Percentiles rank a stretch among this genome's conserved stretches.
These are phyloP conservation scores for Prinsepia uniflora DNA, from an alignment of 306 rosid species.

Conservation along the genomic window DNA sequence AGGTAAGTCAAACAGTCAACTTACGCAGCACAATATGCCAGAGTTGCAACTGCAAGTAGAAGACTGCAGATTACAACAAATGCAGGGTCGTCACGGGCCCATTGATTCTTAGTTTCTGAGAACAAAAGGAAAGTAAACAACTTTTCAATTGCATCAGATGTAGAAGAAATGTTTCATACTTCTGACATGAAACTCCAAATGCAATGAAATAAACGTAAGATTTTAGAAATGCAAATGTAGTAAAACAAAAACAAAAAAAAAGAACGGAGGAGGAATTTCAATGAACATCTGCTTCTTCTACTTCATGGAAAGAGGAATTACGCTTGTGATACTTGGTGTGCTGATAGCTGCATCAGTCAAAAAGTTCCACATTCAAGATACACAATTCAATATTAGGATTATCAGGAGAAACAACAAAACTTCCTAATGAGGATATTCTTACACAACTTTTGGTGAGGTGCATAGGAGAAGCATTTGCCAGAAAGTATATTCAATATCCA, in stretches of 20 bases:
- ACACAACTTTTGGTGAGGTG: conserved; percentile 98
- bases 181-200: not conserved
- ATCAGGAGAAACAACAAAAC: not conserved
- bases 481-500: conserved; percentile 96
- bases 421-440: conserved; percentile 31
- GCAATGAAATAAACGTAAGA: not conserved
- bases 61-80: conserved; percentile 98
- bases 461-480: conserved; percentile 99
- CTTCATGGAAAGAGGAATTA: conserved; percentile 48
- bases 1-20: conserved; percentile 43
- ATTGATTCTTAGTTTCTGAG: conserved; percentile 99
- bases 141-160: not conserved
- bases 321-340: conserved; percentile 99
- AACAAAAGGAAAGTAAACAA: conserved; percentile 26
- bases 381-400: conserved; percentile 21
- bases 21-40: conserved; percentile 99
- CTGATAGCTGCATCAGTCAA: conserved; percentile 81
- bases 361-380: conserved; percentile 42
- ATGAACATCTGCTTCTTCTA: not conserved
- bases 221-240: not conserved
- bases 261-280: not conserved
- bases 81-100: conserved; percentile 99
- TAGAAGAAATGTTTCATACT: conserved; percentile 5
- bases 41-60: conserved; percentile 77
- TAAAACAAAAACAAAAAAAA: not conserved